Evolutionary conservation across 495 filamentous ascomycete genomes (phyloP).

Genomic region (Daldinia grandis): DNA sequence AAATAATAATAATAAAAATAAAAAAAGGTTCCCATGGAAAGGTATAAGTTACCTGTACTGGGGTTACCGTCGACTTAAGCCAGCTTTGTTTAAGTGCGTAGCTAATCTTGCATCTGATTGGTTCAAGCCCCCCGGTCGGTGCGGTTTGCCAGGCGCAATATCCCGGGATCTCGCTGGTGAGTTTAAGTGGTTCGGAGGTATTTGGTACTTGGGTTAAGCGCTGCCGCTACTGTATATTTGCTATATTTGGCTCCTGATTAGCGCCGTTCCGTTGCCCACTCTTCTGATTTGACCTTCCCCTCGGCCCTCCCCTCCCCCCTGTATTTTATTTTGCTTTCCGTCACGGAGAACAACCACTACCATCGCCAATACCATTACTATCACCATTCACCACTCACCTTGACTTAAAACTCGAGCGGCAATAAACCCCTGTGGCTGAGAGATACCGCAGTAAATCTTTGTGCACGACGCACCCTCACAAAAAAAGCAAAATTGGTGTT

Average conservation of each 20-base stretch:
- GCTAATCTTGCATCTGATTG: slow-evolving; percentile 26
- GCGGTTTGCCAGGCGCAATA: slow-evolving; percentile 42
- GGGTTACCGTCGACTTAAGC: slow-evolving; percentile 34
- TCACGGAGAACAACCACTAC: slow-evolving; percentile 26
- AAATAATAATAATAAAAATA: background rate
- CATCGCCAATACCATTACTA: background rate
- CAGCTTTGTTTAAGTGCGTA: slow-evolving; percentile 25
- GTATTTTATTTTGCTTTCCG: slow-evolving; percentile 18
- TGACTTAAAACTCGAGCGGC: slow-evolving; percentile 10
- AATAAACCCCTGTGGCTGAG: slow-evolving; percentile 9
- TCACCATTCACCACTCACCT: slow-evolving; percentile 34
- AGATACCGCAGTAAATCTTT: background rate
- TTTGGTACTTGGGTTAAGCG: slow-evolving; percentile 43
- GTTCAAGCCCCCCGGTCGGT: slow-evolving; percentile 14
- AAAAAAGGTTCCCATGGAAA: background rate
- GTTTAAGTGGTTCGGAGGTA: slow-evolving; percentile 33
- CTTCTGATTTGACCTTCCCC: slow-evolving; percentile 35
- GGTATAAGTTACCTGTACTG: slow-evolving; percentile 34
- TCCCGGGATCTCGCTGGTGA: slow-evolving; percentile 30
- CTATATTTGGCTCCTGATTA: slow-evolving; percentile 43
- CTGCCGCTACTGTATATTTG: slow-evolving; percentile 42
- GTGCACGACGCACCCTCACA: background rate
- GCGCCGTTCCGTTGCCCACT: slow-evolving; percentile 39
- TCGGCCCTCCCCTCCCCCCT: background rate
- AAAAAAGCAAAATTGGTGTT: background rate